Base-by-base conservation (phyloP, 2,329 filamentous ascomycete species). In the Nigrograna mackinnonii region DNA sequence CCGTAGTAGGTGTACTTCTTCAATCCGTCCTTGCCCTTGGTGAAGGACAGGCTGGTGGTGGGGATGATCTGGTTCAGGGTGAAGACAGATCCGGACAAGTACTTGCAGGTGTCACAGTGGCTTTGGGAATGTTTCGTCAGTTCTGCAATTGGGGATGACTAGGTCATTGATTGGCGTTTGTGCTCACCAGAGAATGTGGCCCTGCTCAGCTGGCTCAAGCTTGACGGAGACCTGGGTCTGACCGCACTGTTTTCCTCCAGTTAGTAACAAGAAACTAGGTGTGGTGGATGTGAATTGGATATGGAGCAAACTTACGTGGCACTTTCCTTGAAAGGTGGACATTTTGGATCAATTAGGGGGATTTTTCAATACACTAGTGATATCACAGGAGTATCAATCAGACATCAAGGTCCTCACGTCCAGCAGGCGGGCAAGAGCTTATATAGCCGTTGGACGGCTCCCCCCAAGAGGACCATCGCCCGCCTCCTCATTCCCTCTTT, bases 91-190 rank as follows among this genome's bases (percentile, higher is more conserved):
- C 77, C 77, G 38, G 70, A 71, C 43, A 80, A 71, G 46, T 68
- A 58, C 54, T 81, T 80, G 76, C 79, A 82, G 21, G 78, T 79
- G 53, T 78, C 70, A 67, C 79, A 82, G 55, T 82, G 79, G 70
- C 78, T 78, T 14, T 5, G 13, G 14, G n/a, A 30, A 35, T 37
- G 30, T 11, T 49, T 13, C 11, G 11, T 17, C 18, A 33, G 31
- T 11, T 33, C 11, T 17, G 31, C n/a, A 33, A 14, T 9, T 28
- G 9, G 24, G 11, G 24, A 12, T 11, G 11, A 28, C 24, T 11
- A 3, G 24, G 24, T 11, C 20, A 24, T 22, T 28, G 19, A 16
- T 49, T 44, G 48, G 64, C 60, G 52, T 68, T 45, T 44, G 22
- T 30, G 72, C 67, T 41, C 71, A 72, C 69, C 72, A 76, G 9